A percentile compares a stretch with the other conserved stretches of the same genome.
Evolutionary conservation across 2,329 filamentous ascomycete genomes (phyloP).

Genomic region (Bipolaris zeicola): DNA sequence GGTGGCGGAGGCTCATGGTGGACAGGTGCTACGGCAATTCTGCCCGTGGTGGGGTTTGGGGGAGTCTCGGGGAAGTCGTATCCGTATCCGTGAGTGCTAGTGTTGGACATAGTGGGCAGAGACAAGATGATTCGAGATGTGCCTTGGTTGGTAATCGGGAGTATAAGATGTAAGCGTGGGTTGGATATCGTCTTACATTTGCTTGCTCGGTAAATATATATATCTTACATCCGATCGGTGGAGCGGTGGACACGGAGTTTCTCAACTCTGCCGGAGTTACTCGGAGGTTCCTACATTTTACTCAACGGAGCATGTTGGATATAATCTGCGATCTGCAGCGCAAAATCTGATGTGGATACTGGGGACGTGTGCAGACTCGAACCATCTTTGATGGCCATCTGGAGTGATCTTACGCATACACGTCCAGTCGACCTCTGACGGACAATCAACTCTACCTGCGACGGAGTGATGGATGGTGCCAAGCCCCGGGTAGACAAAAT

Average conservation of each 20-base stretch:
- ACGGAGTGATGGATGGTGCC: too few relatives aligned
- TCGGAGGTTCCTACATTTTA: background rate
- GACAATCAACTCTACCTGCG: too few relatives aligned
- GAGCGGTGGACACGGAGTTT: background rate
- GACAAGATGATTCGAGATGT: background rate
- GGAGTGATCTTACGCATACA: too few relatives aligned
- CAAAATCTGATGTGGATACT: background rate
- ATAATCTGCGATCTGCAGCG: background rate
- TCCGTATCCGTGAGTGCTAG: background rate
- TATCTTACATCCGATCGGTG: background rate
- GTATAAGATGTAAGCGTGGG: background rate
- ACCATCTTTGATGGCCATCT: background rate
- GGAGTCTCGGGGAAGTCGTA: background rate
- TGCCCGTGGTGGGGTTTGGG: background rate
- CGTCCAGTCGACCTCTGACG: too few relatives aligned
- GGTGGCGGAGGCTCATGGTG: background rate
- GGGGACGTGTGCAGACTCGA: background rate
- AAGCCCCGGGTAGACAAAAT: too few relatives aligned
- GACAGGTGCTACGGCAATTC: background rate
- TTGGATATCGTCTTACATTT: background rate
- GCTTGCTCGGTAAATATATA: background rate
- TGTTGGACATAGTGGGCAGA: background rate
- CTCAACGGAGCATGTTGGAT: background rate
- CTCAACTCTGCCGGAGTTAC: background rate
- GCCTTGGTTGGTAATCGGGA: background rate